Conservation (phyloP, 495 filamentous ascomycete species). For the Letharia lupina region DNA sequence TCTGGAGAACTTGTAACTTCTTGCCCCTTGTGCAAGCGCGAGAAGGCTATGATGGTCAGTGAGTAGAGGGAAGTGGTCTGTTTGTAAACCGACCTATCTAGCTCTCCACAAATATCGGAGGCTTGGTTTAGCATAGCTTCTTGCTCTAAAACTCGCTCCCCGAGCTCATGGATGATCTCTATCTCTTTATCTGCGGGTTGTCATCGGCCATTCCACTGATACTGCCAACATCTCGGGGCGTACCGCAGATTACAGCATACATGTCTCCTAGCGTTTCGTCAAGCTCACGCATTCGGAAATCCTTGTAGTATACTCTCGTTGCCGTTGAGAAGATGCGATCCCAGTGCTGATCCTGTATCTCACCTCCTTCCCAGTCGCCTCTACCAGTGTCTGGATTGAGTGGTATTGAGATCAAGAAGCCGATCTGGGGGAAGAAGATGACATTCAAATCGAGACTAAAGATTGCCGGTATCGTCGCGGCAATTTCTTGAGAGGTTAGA, state of each 20-base stretch:
- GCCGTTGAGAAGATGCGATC: slow-evolving; percentile 68
- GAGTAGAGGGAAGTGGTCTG: not conserved
- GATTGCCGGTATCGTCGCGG: slow-evolving; percentile 51
- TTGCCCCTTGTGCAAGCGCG: slow-evolving; percentile 72
- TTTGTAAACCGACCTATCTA: slow-evolving; percentile 51
- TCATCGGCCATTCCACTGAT: slow-evolving; percentile 11
- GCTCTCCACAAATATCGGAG: slow-evolving; percentile 74
- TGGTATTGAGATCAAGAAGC: slow-evolving; percentile 74
- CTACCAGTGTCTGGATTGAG: slow-evolving; percentile 52
- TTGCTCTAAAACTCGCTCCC: slow-evolving; percentile 60
- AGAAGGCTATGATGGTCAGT: slow-evolving; percentile 49
- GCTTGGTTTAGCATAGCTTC: slow-evolving; percentile 56
- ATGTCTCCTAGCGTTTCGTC: slow-evolving; percentile 79
- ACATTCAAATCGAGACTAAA: slow-evolving; percentile 60
- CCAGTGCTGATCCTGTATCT: slow-evolving; percentile 53
- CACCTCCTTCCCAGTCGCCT: slow-evolving; percentile 57
- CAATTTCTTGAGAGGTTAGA: slow-evolving; percentile 52
- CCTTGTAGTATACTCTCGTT: slow-evolving; percentile 77
- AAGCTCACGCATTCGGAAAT: slow-evolving; percentile 71
- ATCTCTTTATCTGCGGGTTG: slow-evolving; percentile 71
- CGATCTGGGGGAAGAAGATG: slow-evolving; percentile 84
- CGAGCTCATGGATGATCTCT: slow-evolving; percentile 73
- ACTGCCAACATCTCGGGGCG: slow-evolving; percentile 18
- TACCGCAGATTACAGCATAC: slow-evolving; percentile 73
- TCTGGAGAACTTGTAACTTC: slow-evolving; percentile 58